phyloP scores from a whole-genome alignment of 2,329 filamentous ascomycete species.

The Neofusicoccum parvum region DNA sequence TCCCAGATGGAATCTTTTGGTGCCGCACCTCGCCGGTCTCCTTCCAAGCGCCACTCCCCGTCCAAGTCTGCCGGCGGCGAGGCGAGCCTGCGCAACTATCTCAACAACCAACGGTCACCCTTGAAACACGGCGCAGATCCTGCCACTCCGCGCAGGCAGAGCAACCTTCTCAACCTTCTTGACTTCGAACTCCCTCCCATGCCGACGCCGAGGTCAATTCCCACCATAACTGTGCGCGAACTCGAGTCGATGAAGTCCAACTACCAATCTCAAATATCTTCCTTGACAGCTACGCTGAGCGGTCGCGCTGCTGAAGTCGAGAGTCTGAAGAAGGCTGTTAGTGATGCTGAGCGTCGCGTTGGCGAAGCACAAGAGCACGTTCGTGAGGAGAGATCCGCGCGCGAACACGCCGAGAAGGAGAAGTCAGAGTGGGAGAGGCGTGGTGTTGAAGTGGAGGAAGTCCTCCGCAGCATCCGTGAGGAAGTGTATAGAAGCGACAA shows the following conservation, averaged over 20 bases:
- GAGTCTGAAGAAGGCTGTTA: conserved; percentile 82
- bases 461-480: conserved; percentile 77
- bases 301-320: conserved; percentile 91
- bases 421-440: conserved; percentile 83
- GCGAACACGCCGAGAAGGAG: conserved; percentile 73
- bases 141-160: conserved; percentile 54
- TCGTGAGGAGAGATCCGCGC: conserved; percentile 71
- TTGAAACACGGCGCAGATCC: conserved; percentile 36
- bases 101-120: conserved; percentile 47
- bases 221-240: conserved; percentile 87
- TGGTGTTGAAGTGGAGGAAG: conserved; percentile 80
- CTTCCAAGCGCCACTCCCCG: conserved; percentile 50
- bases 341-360: conserved; percentile 88
- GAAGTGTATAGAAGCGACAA: conserved; percentile 77
- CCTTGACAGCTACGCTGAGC: conserved; percentile 86
- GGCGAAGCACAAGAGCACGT: conserved; percentile 83
- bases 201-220: conserved; percentile 88
- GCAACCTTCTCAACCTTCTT: conserved; percentile 67
- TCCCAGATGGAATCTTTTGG: conserved; percentile 68
- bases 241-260: conserved; percentile 88
- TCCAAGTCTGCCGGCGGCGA: conserved; percentile 51
- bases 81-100: conserved; percentile 49
- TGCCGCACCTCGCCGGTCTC: conserved; percentile 42
- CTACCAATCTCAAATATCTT: conserved; percentile 90
- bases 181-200: conserved; percentile 94